These are phyloP conservation scores for Poa pratensis DNA, from an alignment of 176 grass and related monocot genomes.

Conservation along the genomic window DNA sequence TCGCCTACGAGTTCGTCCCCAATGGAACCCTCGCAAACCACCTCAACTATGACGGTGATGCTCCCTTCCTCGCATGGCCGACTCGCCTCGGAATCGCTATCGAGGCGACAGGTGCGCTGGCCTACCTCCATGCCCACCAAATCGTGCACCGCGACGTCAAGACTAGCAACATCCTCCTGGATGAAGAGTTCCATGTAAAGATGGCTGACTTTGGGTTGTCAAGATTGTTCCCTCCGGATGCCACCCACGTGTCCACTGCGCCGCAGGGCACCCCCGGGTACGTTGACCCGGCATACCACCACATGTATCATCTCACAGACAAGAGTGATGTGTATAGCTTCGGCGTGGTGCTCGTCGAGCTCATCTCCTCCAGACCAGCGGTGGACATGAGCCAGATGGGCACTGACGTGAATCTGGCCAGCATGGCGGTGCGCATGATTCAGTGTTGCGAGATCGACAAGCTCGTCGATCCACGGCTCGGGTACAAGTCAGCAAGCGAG, in stretches of 20 bases:
- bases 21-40: conserved; percentile 74
- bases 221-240: conserved; percentile 48
- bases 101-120: conserved; percentile 57
- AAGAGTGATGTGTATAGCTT: conserved; percentile 87
- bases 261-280: conserved; percentile 73
- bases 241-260: conserved; percentile 63
- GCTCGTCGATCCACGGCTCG: conserved; percentile 45
- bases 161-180: conserved; percentile 67
- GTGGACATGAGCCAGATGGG: conserved; percentile 46
- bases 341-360: conserved; percentile 64
- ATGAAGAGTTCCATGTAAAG: conserved; percentile 59
- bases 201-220: conserved; percentile 76
- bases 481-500: conserved; percentile 26
- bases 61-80: conserved; percentile 15
- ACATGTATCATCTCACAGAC: conserved; percentile 65
- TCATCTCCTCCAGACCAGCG: conserved; percentile 54
- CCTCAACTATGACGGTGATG: conserved; percentile 30
- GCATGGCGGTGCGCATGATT: conserved; percentile 58
- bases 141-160: conserved; percentile 74
- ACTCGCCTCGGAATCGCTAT: conserved; percentile 47
- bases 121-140: conserved; percentile 51
- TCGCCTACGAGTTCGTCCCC: conserved; percentile 74
- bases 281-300: conserved; percentile 62
- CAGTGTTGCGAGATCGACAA: conserved; percentile 39
- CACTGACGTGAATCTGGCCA: conserved; percentile 48